Evolutionary conservation across 192 early-diverging fungal genomes (phyloP), one percentile per base, ranked within the genome.

Genomic region (Backusella tarrabulga): DNA sequence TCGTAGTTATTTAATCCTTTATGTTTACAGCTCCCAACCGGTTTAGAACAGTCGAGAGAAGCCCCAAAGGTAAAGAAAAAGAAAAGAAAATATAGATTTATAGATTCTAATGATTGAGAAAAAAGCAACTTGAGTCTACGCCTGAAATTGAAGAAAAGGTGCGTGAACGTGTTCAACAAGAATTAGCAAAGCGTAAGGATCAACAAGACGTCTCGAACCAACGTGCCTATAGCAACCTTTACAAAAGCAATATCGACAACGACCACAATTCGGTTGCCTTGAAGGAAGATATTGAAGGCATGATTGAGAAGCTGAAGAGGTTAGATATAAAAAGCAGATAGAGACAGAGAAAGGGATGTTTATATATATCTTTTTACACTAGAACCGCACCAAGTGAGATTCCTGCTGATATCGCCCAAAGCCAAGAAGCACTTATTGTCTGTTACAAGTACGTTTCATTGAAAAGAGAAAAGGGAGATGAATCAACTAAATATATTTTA

Each of bases 251-350:
- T 60, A 76, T 80, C 46, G 81, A 78, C 34, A 82, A 73, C 42
- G 77, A 79, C 6, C 69, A 71, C 6, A 82, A 72, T 52, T 76
- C 81, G 21, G 81, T 82, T 41, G 77, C 63, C 44, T 56, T 79
- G 14, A 56, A 38, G 23, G 40, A 74, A 19, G 81, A 82, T 72
- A 79, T 82, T 54, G 68, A 82, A 40, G 68, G 69, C 40, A 74
- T 82, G 76, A 79, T 82, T 71, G 72, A 79, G 41, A 56, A 74
- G 17, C 40, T 82, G 74, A 54, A 82, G 36, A 74, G 81, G 81
- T 82, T 74, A 52, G 34, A 56, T 9, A 56, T 0, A 66, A 40
- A 35, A n/a, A 34, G 19, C 36, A 44, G 42, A 44, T 4, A 44
- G 15, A 44, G 14, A 44, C 4, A 35, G 32, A 32, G 32, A 32